Conservation (phyloP, 2,329 filamentous ascomycete species). For the Verruconis gallopava region DNA sequence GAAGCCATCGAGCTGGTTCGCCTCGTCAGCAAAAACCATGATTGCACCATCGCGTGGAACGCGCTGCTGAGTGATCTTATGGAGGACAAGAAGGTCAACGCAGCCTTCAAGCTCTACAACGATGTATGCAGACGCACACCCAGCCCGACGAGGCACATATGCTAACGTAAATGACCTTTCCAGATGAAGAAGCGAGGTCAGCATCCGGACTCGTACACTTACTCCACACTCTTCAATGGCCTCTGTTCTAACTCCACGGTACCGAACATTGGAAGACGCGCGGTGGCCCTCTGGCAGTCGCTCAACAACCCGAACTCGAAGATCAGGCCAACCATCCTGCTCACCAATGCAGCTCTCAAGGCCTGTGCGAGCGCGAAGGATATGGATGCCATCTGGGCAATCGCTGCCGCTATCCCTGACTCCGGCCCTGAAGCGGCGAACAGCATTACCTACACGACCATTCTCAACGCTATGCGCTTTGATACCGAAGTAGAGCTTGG, state of each 20-base stretch:
- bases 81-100: slow-evolving; percentile 43
- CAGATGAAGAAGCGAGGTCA: slow-evolving; percentile 93
- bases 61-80: slow-evolving; percentile 63
- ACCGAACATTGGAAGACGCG: slow-evolving; percentile 50
- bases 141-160: too few relatives aligned
- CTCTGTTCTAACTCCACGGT: slow-evolving; percentile 49
- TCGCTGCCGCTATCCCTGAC: slow-evolving; percentile 60
- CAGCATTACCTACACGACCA: slow-evolving; percentile 63
- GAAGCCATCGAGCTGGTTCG: slow-evolving; percentile 58
- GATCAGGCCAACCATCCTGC: slow-evolving; percentile 62
- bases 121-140: slow-evolving; percentile 54
- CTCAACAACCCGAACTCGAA: slow-evolving; percentile 51
- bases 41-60: slow-evolving; percentile 76
- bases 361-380: slow-evolving; percentile 65
- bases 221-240: slow-evolving; percentile 69
- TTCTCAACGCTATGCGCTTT: slow-evolving; percentile 61
- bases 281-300: slow-evolving; percentile 62
- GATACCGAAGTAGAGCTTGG: slow-evolving; percentile 19
- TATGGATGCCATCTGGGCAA: slow-evolving; percentile 66
- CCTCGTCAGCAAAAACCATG: slow-evolving; percentile 49
- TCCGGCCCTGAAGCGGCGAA: slow-evolving; percentile 51
- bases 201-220: slow-evolving; percentile 68
- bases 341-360: slow-evolving; percentile 77
- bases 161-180: too few relatives aligned
- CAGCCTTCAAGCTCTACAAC: slow-evolving; percentile 74